Evolutionary conservation across 768 basidiomycete species (phyloP).

Genomic region (Agrocybe praecox): DNA sequence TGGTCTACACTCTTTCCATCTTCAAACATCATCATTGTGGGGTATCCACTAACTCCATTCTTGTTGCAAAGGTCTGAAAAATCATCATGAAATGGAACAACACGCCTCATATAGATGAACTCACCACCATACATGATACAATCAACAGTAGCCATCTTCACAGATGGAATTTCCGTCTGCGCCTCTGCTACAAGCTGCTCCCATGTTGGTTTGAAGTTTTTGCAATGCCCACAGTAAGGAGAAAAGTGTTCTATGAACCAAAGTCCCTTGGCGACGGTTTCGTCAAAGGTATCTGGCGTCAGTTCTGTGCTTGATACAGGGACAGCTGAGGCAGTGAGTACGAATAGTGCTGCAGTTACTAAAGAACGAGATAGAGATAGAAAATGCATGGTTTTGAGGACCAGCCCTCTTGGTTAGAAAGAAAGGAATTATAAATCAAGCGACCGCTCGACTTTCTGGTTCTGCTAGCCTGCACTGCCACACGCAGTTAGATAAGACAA

Average conservation of each 20-base stretch:
- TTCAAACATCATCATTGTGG: slow-evolving; percentile 72
- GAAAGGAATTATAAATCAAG: neutral
- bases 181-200: slow-evolving; percentile 59
- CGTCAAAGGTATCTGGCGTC: slow-evolving; percentile 61
- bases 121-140: slow-evolving; percentile 26
- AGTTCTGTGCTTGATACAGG: slow-evolving; percentile 43
- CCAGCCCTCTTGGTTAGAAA: slow-evolving; percentile 10
- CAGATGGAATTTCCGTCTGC: slow-evolving; percentile 43
- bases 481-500: no score
- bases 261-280: slow-evolving; percentile 54
- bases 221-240: slow-evolving; percentile 84
- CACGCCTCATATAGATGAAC: slow-evolving; percentile 1
- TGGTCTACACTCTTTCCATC: slow-evolving; percentile 62
- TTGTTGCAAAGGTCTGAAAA: slow-evolving; percentile 73
- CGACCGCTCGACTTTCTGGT: no score
- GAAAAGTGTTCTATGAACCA: slow-evolving; percentile 91
- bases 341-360: slow-evolving; percentile 26
- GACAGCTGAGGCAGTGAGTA: slow-evolving; percentile 28
- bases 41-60: slow-evolving; percentile 74
- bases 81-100: neutral
- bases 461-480: no score
- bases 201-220: slow-evolving; percentile 83
- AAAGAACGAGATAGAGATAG: slow-evolving; percentile 26
- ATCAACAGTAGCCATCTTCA: slow-evolving; percentile 66
- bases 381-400: slow-evolving; percentile 13